phyloP scores from a whole-genome alignment of 345 rosid species.

The Pugionium cornutum region DNA sequence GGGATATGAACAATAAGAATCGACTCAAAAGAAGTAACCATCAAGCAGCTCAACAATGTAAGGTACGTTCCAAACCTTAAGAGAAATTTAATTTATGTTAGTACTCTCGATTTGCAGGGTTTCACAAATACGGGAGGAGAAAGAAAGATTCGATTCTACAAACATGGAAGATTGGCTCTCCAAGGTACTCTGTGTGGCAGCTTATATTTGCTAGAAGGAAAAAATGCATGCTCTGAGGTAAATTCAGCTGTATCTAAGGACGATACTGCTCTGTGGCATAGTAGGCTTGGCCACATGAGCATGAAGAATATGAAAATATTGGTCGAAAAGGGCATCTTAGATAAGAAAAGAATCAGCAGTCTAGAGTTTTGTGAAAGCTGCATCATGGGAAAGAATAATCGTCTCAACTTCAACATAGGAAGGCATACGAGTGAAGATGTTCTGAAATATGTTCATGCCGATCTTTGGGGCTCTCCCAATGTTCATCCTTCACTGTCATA shows the following conservation, averaged over 20 bases:
- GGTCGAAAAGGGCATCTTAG: neutral
- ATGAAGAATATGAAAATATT: neutral
- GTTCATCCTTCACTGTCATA: too few species aligned
- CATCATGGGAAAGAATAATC: neutral
- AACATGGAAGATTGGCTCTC: neutral
- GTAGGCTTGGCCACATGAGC: neutral
- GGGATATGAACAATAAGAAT: too few species aligned
- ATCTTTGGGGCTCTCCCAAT: too few species aligned
- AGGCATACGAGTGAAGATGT: neutral
- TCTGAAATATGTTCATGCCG: neutral
- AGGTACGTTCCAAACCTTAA: too few species aligned
- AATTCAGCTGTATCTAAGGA: neutral
- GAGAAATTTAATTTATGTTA: neutral
- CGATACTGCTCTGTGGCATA: neutral
- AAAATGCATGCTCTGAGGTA: neutral
- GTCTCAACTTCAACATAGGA: neutral
- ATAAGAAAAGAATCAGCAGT: neutral
- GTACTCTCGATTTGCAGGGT: neutral
- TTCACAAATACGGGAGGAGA: neutral
- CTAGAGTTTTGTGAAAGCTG: neutral
- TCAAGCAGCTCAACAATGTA: too few species aligned
- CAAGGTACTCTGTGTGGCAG: neutral
- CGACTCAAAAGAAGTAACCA: too few species aligned
- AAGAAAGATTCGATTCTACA: neutral
- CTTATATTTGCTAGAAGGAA: neutral